Percentiles rank a stretch among this genome's conserved stretches.
These are phyloP conservation scores for Cocos nucifera DNA, from an alignment of 176 grass and related monocot genomes.

Conservation along the genomic window DNA sequence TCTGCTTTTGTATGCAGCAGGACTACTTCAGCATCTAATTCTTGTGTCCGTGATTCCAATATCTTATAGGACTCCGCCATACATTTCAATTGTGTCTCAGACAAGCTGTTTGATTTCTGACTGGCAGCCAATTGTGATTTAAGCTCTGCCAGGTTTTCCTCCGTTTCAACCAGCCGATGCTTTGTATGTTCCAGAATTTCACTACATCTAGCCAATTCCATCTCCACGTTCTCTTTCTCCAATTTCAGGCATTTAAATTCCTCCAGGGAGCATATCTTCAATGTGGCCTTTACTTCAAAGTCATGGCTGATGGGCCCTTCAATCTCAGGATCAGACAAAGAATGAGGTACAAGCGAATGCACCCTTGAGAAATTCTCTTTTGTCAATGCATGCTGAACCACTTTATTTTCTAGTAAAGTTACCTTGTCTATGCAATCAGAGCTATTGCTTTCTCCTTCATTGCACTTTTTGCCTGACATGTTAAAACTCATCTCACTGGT, in stretches of 20 bases:
- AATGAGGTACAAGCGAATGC: constrained; percentile 29
- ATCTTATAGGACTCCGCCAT: constrained; percentile 92
- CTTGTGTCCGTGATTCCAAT: constrained; percentile 63
- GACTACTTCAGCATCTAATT: constrained; percentile 72
- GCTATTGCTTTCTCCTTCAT: constrained; percentile 68
- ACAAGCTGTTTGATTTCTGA: constrained; percentile 90
- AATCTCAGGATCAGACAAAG: constrained; percentile 52
- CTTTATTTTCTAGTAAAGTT: constrained; percentile 96
- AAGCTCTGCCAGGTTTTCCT: constrained; percentile 51
- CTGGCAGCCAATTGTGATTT: constrained; percentile 63
- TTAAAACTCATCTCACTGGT: constrained; percentile 59
- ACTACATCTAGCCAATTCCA: constrained; percentile 56
- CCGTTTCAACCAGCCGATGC: constrained; percentile 49
- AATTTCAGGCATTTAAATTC: constrained; percentile 68
- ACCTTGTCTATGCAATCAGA: constrained; percentile 98
- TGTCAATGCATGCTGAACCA: constrained; percentile 31
- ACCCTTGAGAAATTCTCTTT: constrained; percentile 29
- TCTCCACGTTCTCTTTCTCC: constrained; percentile 54
- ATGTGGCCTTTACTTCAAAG: constrained; percentile 35
- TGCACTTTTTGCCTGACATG: constrained; percentile 30
- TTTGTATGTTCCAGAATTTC: constrained; percentile 57
- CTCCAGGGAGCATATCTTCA: constrained; percentile 28
- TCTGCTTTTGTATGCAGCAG: constrained; percentile 41
- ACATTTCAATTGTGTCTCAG: constrained; percentile 91
- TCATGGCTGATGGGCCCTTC: constrained; percentile 38